Evolutionary conservation across 495 filamentous ascomycete species (phyloP).

Genomic region (Neurospora discreta): DNA sequence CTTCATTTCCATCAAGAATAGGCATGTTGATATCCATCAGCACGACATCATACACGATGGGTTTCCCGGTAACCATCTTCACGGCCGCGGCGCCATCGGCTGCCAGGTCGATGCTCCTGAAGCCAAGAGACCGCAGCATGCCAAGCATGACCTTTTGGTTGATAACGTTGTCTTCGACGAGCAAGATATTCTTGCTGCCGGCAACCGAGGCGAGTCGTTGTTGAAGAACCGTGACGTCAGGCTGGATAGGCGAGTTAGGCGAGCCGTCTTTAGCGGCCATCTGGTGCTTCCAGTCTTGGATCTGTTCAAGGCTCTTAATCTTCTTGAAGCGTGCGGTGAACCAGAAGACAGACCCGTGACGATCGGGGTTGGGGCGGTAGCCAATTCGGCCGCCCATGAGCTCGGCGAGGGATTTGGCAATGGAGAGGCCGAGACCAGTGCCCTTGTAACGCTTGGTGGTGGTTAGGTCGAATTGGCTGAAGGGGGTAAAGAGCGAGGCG

Average conservation of each 20-base stretch:
- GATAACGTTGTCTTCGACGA: slow-evolving; percentile 51
- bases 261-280: background rate
- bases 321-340: slow-evolving; percentile 43
- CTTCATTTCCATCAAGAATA: slow-evolving; percentile 33
- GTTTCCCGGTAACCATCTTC: slow-evolving; percentile 36
- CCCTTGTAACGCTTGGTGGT: slow-evolving; percentile 70
- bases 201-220: slow-evolving; percentile 12
- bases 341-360: slow-evolving; percentile 49
- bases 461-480: slow-evolving; percentile 66
- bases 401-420: slow-evolving; percentile 60
- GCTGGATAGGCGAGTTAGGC: slow-evolving; percentile 1
- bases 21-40: slow-evolving; percentile 46
- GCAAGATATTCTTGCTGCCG: slow-evolving; percentile 36
- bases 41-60: slow-evolving; percentile 41
- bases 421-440: slow-evolving; percentile 68
- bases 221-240: slow-evolving; percentile 10
- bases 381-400: slow-evolving; percentile 62
- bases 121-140: slow-evolving; percentile 42
- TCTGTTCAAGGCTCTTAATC: slow-evolving; percentile 21
- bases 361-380: slow-evolving; percentile 41
- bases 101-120: slow-evolving; percentile 41
- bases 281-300: slow-evolving; percentile 16
- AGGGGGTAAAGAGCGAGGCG: slow-evolving; percentile 65
- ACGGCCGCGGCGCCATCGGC: slow-evolving; percentile 49
- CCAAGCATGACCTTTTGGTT: slow-evolving; percentile 55